Conservation (phyloP, 192 early-diverging fungal species). For the Backusella liffmaniae region DNA sequence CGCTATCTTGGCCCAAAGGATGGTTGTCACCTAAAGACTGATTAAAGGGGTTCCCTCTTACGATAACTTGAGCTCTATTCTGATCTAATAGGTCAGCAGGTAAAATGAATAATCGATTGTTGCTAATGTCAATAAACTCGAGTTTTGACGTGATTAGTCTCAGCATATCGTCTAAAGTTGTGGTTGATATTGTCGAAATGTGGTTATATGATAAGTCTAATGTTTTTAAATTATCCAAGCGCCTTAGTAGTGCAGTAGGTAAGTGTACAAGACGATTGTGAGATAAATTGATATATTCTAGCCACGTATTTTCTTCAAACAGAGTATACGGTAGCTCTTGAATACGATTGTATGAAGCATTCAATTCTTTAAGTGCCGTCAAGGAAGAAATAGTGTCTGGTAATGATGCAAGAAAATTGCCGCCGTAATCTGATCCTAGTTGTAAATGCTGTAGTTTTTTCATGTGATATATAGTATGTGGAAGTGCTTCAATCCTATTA, state of each 20-base stretch:
- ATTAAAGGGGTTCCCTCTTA: not conserved
- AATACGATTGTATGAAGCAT: not conserved
- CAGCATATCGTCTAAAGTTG: not conserved
- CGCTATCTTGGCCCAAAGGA: not conserved
- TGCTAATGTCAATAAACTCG: not conserved
- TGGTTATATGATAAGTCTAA: constrained; percentile 9
- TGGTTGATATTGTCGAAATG: not conserved
- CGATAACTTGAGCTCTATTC: not conserved
- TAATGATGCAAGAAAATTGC: not conserved
- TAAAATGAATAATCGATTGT: not conserved
- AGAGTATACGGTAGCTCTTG: not conserved
- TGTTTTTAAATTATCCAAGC: not conserved
- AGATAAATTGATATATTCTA: not conserved
- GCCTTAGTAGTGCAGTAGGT: not conserved
- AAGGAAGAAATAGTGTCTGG: not conserved
- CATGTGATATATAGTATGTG: not conserved
- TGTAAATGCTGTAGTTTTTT: not conserved
- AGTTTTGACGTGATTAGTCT: not conserved
- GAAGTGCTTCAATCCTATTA: not conserved
- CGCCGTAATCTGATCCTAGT: not conserved
- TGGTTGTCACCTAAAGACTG: not conserved
- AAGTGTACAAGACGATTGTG: not conserved
- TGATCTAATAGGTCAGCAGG: constrained; percentile 3
- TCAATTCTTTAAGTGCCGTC: not conserved
- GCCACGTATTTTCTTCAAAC: not conserved